A percentile compares a stretch with the other conserved stretches of the same genome.
Conservation (phyloP, 768 basidiomycete genomes). For the Paxillus involutus region DNA sequence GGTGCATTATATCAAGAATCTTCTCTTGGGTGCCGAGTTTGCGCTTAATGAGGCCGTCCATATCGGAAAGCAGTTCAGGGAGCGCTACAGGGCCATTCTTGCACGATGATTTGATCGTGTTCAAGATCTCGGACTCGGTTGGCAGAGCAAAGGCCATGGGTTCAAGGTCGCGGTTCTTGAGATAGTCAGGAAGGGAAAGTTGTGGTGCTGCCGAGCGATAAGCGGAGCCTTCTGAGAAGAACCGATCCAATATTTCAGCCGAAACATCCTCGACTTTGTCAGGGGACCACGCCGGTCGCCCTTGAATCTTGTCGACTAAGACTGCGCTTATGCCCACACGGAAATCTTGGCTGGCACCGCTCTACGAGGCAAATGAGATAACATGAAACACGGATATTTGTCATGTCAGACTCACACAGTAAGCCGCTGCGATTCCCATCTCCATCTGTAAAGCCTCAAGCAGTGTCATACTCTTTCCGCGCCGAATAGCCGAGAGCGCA, state of each 20-base stretch:
- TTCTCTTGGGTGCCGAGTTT: conserved; percentile 72
- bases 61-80: conserved; percentile 17
- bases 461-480: conserved; percentile 63
- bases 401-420: conserved; percentile 62
- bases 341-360: conserved; percentile 82
- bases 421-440: conserved; percentile 84
- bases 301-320: conserved; percentile 50
- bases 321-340: conserved; percentile 74
- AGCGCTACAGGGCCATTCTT: conserved; percentile 41
- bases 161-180: conserved; percentile 24
- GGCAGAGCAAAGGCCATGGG: conserved; percentile 61
- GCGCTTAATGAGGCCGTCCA: conserved; percentile 24
- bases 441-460: conserved; percentile 79
- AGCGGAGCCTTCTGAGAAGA: conserved; percentile 61
- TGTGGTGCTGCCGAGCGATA: conserved; percentile 46
- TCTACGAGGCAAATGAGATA: conserved; percentile 41
- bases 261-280: conserved; percentile 58
- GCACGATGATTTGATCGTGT: conserved; percentile 45
- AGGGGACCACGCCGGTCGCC: conserved; percentile 72
- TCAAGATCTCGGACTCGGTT: conserved; percentile 70
- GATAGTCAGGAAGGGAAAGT: conserved; percentile 41
- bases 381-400: conserved; percentile 8
- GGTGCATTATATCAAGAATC: conserved; percentile 69
- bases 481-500: conserved; percentile 75
- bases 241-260: conserved; percentile 54